A percentile compares a stretch with the other conserved stretches of the same genome.
These are phyloP conservation scores for Candida methanosorbosa DNA, from an alignment of 805 yeast species.

Conservation along the genomic window DNA sequence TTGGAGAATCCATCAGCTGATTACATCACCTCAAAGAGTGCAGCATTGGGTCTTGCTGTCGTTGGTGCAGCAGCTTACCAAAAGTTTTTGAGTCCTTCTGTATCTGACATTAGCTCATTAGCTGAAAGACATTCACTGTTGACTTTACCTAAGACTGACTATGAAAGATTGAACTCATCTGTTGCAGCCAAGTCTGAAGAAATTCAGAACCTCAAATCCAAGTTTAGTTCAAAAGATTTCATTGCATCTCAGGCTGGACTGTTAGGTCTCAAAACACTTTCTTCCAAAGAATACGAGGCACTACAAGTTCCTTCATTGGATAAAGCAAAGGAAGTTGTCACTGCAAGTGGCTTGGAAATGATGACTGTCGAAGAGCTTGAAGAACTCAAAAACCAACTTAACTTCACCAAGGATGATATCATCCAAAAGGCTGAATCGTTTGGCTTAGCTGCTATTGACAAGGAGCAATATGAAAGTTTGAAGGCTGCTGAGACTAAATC, in stretches of 20 bases:
- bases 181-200: too few species aligned
- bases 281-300: slow-evolving; percentile 8
- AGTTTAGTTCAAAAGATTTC: too few species aligned
- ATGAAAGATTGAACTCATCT: too few species aligned
- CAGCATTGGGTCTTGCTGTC: too few species aligned
- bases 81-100: too few species aligned
- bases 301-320: too few species aligned
- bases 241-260: slow-evolving; percentile 13
- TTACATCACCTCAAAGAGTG: too few species aligned
- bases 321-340: slow-evolving; percentile 7
- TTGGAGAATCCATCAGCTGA: too few species aligned
- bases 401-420: neutral
- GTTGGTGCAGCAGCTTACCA: too few species aligned
- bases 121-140: too few species aligned
- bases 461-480: neutral
- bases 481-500: neutral
- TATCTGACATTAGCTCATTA: too few species aligned
- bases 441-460: slow-evolving; percentile 3
- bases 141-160: too few species aligned
- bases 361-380: neutral
- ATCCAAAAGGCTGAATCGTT: neutral
- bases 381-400: neutral
- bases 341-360: slow-evolving; percentile 17
- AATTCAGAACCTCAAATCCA: neutral
- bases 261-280: slow-evolving; percentile 8